These are phyloP conservation scores for Flaveria robusta DNA, from an alignment of 129 eudicot species.

Conservation along the genomic window DNA sequence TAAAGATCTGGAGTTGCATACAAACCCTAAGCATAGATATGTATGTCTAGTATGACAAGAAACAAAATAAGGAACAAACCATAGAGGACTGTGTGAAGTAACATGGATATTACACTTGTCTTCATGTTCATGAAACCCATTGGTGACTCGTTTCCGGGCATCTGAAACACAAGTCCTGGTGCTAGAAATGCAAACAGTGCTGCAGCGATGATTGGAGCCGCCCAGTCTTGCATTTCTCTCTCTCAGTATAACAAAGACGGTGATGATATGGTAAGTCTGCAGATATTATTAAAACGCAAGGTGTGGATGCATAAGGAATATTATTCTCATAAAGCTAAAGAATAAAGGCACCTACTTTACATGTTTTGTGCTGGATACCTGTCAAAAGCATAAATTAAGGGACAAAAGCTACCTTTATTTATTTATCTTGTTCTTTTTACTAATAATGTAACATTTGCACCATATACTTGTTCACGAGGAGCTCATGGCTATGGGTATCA, in stretches of 20 bases:
- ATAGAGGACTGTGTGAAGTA: conserved; percentile 69
- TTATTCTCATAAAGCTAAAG: conserved; percentile 32
- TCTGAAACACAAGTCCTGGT: conserved; percentile 79
- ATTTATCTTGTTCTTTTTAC: not conserved
- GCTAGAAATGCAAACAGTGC: conserved; percentile 81
- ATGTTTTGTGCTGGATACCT: conserved; percentile 32
- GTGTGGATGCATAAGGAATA: conserved; percentile 25
- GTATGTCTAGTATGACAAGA: conserved; percentile 74
- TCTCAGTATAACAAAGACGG: conserved; percentile 17
- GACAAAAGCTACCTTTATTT: conserved; percentile 31
- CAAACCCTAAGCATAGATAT: conserved; percentile 60
- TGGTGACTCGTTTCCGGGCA: conserved; percentile 72
- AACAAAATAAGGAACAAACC: conserved; percentile 85
- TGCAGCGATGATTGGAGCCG: conserved; percentile 79
- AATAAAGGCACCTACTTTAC: conserved; percentile 36
- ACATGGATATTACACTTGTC: conserved; percentile 69
- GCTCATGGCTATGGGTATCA: not conserved
- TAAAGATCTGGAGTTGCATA: not conserved
- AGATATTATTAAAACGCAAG: not conserved
- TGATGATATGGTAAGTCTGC: not conserved
- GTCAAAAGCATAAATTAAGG: conserved; percentile 40
- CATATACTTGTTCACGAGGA: not conserved
- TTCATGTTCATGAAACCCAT: conserved; percentile 91
- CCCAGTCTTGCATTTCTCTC: conserved; percentile 71
- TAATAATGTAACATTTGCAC: not conserved